Evolutionary conservation across 2,329 filamentous ascomycete genomes (phyloP).

Genomic region (Aureobasidium mangrovei): DNA sequence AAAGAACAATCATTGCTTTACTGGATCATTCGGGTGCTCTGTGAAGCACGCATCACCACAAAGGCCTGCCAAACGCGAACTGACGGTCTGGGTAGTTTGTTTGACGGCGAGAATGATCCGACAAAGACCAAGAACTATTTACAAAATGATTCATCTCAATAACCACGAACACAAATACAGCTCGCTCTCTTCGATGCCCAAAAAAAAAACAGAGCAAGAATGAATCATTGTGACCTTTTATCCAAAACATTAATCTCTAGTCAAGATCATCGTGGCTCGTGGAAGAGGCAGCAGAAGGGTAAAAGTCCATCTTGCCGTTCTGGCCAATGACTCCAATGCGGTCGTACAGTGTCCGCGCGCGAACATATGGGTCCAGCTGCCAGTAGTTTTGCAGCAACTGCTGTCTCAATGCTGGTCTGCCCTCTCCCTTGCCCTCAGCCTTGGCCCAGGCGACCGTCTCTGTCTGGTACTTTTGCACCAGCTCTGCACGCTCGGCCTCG

Average conservation of each 20-base stretch:
- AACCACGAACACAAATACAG: no score
- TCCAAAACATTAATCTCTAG: constrained; percentile 14
- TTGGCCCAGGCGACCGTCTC: constrained; percentile 69
- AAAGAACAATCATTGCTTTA: no score
- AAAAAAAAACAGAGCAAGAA: neutral
- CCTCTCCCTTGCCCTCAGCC: constrained; percentile 34
- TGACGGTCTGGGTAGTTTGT: no score
- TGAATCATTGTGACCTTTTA: neutral
- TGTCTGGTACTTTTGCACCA: constrained; percentile 67
- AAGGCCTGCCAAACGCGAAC: no score
- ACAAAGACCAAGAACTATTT: no score
- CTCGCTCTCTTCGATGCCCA: no score
- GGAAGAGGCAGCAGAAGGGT: constrained; percentile 35
- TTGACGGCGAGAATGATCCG: no score
- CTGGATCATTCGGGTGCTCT: no score
- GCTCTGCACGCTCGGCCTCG: constrained; percentile 50
- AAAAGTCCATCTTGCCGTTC: constrained; percentile 64
- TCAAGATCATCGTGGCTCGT: constrained; percentile 29
- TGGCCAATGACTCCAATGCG: constrained; percentile 61
- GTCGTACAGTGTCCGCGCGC: constrained; percentile 79
- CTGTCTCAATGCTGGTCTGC: constrained; percentile 47
- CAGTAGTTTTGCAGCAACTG: constrained; percentile 68
- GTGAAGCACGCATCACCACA: no score
- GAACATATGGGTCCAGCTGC: constrained; percentile 76
- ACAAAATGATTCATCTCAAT: no score